Conservation (phyloP, 2,329 filamentous ascomycete species). For the Tolypocladium pustulatum region DNA sequence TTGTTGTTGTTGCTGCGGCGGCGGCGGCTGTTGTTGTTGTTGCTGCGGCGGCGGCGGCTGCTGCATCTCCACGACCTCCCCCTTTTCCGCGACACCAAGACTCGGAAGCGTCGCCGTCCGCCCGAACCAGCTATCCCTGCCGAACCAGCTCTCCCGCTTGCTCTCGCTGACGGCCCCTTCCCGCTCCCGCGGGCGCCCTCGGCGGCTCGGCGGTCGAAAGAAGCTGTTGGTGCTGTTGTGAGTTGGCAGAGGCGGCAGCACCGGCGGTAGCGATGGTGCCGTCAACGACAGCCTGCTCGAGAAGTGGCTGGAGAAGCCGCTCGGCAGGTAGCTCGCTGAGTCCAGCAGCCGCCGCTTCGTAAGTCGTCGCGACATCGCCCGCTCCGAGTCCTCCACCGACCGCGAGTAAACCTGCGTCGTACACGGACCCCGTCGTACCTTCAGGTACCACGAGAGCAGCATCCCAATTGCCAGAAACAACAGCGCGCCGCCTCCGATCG, state of each 20-base stretch:
- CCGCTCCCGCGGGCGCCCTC: constrained; percentile 7
- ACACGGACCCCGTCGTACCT: constrained; percentile 8
- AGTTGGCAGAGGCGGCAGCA: constrained; percentile 21
- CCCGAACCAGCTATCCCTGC: constrained; percentile 22
- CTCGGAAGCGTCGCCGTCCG: constrained; percentile 26
- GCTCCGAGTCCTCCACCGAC: constrained; percentile 10
- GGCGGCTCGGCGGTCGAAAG: constrained; percentile 11
- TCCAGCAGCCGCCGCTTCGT: constrained; percentile 18
- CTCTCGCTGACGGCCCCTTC: constrained; percentile 28
- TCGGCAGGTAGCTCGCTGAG: constrained; percentile 4
- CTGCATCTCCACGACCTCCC: constrained; percentile 3
- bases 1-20: background rate
- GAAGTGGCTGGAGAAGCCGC: constrained; percentile 10
- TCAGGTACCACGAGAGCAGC: constrained; percentile 28
- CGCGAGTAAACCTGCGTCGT: constrained; percentile 18
- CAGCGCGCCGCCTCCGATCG: constrained; percentile 34
- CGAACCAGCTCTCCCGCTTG: constrained; percentile 4
- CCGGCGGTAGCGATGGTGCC: constrained; percentile 13
- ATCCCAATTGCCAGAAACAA: constrained; percentile 32
- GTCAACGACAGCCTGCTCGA: constrained; percentile 19
- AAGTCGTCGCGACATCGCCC: constrained; percentile 13
- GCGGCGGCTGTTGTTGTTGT: constrained; percentile 2
- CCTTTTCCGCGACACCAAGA: constrained; percentile 16
- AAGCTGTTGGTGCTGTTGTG: constrained; percentile 18
- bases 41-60: background rate